These are phyloP conservation scores for Sesbania bispinosa DNA, from an alignment of 306 rosid species.

Conservation along the genomic window DNA sequence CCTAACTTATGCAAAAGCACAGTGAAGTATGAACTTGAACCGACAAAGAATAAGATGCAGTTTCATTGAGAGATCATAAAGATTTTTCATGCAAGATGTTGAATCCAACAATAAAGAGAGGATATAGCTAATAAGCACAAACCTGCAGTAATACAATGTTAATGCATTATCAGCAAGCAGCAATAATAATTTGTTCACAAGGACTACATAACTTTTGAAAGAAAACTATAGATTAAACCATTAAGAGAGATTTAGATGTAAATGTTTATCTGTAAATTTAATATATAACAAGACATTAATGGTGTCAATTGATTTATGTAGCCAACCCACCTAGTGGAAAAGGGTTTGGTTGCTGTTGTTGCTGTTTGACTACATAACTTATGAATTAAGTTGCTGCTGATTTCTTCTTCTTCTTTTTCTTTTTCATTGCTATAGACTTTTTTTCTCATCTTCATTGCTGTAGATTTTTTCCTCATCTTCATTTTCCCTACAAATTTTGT, in stretches of 20 bases:
- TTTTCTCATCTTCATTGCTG: conserved; percentile 23
- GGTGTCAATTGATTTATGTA: no score
- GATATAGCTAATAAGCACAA: background rate
- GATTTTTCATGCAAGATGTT: background rate
- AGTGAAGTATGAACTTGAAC: background rate
- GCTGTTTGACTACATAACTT: conserved; percentile 10
- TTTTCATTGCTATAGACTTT: conserved; percentile 12
- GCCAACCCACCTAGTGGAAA: no score
- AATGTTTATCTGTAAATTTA: no score
- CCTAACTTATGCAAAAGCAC: background rate
- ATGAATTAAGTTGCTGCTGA: conserved; percentile 15
- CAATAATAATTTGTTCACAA: background rate
- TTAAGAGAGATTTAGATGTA: no score
- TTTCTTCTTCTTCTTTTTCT: conserved; percentile 13
- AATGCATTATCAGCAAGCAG: background rate
- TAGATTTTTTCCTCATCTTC: conserved; percentile 29
- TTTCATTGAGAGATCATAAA: background rate
- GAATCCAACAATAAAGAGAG: background rate
- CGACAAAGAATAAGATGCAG: background rate
- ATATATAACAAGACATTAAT: no score
- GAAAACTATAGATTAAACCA: no score
- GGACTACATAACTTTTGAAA: conserved; percentile 1
- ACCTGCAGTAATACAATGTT: background rate
- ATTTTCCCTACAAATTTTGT: conserved; percentile 28
- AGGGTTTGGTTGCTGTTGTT: no score